phyloP scores from a whole-genome alignment of 306 rosid genomes.

The Pterocarpus santalinus region DNA sequence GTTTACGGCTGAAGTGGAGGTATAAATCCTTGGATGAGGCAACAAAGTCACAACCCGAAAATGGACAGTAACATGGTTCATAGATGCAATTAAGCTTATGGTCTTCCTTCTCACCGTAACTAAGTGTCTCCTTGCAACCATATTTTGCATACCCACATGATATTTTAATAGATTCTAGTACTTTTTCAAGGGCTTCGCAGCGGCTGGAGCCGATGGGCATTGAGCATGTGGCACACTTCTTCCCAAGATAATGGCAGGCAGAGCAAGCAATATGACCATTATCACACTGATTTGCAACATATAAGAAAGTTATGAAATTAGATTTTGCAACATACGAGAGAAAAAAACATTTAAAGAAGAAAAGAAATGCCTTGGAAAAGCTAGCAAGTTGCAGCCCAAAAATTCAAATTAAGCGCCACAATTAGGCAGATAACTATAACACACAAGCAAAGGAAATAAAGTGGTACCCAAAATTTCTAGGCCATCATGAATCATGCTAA shows the following conservation, averaged over 20 bases:
- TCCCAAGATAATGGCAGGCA: slow-evolving; percentile 52
- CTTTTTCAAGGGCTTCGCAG: slow-evolving; percentile 68
- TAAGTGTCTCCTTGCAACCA: slow-evolving; percentile 58
- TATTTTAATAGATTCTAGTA: slow-evolving; percentile 59
- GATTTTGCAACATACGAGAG: not conserved
- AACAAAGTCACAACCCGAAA: slow-evolving; percentile 49
- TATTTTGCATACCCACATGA: slow-evolving; percentile 54
- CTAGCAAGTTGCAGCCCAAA: too few relatives aligned
- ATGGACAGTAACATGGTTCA: slow-evolving; percentile 67
- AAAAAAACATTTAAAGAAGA: too few relatives aligned
- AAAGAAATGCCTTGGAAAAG: too few relatives aligned
- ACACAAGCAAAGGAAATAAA: too few relatives aligned
- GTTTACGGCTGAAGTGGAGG: slow-evolving; percentile 53
- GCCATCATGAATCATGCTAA: too few relatives aligned
- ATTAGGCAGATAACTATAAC: too few relatives aligned
- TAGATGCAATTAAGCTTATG: slow-evolving; percentile 58
- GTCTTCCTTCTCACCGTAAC: slow-evolving; percentile 46
- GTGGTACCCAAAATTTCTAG: too few relatives aligned
- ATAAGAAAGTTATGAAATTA: not conserved
- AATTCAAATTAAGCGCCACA: too few relatives aligned
- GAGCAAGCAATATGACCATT: slow-evolving; percentile 77
- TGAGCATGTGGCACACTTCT: slow-evolving; percentile 66
- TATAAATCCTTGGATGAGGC: slow-evolving; percentile 51
- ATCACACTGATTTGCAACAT: slow-evolving; percentile 67
- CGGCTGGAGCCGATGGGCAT: slow-evolving; percentile 66